A percentile compares a stretch with the other conserved stretches of the same genome.
These are phyloP conservation scores for Yamadazyma scolyti DNA, from an alignment of 805 yeast genomes.

Conservation along the genomic window DNA sequence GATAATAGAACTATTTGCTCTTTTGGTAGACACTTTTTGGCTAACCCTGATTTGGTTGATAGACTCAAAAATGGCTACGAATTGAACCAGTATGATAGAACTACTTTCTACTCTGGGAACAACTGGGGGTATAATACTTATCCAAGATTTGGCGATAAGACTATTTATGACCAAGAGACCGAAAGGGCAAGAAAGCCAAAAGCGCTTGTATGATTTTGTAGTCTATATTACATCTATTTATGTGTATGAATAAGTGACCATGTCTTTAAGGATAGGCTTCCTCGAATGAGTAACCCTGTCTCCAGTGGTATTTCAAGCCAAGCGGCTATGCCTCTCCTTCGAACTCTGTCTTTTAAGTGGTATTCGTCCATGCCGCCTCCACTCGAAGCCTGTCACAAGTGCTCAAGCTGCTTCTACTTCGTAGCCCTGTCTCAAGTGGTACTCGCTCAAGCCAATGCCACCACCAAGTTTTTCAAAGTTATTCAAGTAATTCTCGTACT, in stretches of 20 bases:
- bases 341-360: too few species aligned
- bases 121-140: constrained; percentile 22
- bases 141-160: constrained; percentile 11
- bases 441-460: constrained; percentile 52
- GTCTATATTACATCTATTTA: too few species aligned
- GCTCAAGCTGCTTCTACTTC: constrained; percentile 2
- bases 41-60: constrained; percentile 43
- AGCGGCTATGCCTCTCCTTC: too few species aligned
- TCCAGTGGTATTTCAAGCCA: too few species aligned
- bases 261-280: too few species aligned
- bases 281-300: too few species aligned
- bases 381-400: too few species aligned
- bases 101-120: constrained; percentile 31
- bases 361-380: too few species aligned
- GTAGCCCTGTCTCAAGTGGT: constrained; percentile 39
- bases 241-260: too few species aligned
- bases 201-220: constrained; percentile 3
- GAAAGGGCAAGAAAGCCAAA: constrained; percentile 10
- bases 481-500: constrained; percentile 26
- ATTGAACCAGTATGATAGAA: constrained; percentile 31
- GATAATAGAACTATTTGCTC: constrained; percentile 41
- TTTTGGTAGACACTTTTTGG: constrained; percentile 36
- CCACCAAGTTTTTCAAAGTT: constrained; percentile 45
- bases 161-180: constrained; percentile 8
- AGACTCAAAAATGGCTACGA: constrained; percentile 28